These are phyloP conservation scores for Metarhizium robertsii DNA, from an alignment of 2,329 filamentous ascomycete species.

Conservation along the genomic window DNA sequence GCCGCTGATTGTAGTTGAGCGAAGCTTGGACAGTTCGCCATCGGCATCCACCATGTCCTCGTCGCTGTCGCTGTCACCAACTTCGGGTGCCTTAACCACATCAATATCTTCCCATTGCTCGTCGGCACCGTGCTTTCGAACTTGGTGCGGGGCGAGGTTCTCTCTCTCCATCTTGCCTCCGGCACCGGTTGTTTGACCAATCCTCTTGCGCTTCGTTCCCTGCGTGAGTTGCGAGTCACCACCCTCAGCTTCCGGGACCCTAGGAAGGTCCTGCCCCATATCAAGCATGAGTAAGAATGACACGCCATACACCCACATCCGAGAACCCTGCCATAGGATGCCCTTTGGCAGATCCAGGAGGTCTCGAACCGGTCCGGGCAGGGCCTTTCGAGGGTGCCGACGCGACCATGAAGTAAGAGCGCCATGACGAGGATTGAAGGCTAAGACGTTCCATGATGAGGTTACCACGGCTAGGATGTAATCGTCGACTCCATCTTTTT, in stretches of 20 bases:
- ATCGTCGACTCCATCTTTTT: slow-evolving; percentile 26
- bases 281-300: slow-evolving; percentile 92
- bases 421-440: slow-evolving; percentile 72
- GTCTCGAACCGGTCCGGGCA: slow-evolving; percentile 65
- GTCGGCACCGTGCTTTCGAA: slow-evolving; percentile 30
- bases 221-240: slow-evolving; percentile 17
- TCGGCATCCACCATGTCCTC: slow-evolving; percentile 26
- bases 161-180: slow-evolving; percentile 42
- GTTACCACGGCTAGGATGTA: slow-evolving; percentile 46
- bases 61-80: slow-evolving; percentile 25
- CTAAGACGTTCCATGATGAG: slow-evolving; percentile 55
- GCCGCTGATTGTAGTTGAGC: slow-evolving; percentile 14
- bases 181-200: slow-evolving; percentile 38
- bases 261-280: slow-evolving; percentile 58
- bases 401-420: slow-evolving; percentile 77
- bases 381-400: slow-evolving; percentile 64
- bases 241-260: slow-evolving; percentile 18
- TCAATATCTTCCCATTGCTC: slow-evolving; percentile 30
- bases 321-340: slow-evolving; percentile 68
- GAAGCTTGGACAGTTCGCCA: slow-evolving; percentile 25
- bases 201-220: slow-evolving; percentile 46
- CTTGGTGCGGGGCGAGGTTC: slow-evolving; percentile 32
- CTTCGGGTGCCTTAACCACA: slow-evolving; percentile 28
- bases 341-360: slow-evolving; percentile 77
- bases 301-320: slow-evolving; percentile 81